Conservation (phyloP, 805 yeast species). For the Myxozyma mucilagina region DNA sequence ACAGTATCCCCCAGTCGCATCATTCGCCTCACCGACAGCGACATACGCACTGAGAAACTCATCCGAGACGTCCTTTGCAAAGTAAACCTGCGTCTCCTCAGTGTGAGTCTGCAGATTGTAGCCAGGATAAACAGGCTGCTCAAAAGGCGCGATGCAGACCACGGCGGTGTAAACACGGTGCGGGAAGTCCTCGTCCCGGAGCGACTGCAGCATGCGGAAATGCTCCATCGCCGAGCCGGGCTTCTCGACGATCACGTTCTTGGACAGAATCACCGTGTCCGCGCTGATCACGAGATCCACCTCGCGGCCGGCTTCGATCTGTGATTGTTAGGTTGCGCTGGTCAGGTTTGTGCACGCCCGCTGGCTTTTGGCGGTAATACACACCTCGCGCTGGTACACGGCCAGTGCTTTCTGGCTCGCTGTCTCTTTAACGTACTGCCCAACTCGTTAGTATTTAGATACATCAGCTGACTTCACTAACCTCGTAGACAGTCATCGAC, state of each 20-base stretch:
- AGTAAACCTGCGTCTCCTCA: slow-evolving; percentile 48
- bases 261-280: slow-evolving; percentile 71
- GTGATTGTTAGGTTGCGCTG: no score
- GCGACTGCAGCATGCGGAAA: slow-evolving; percentile 49
- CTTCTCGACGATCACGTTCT: slow-evolving; percentile 70
- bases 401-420: slow-evolving; percentile 65
- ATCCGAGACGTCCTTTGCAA: slow-evolving; percentile 48
- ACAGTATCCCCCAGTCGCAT: slow-evolving; percentile 91
- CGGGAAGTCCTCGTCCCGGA: slow-evolving; percentile 49
- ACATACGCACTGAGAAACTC: slow-evolving; percentile 64
- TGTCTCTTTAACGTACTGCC: slow-evolving; percentile 65
- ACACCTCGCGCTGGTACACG: slow-evolving; percentile 51
- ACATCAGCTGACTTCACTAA: slow-evolving; percentile 30
- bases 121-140: slow-evolving; percentile 46
- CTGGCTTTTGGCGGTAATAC: neutral
- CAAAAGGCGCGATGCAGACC: slow-evolving; percentile 47
- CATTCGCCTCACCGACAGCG: slow-evolving; percentile 66
- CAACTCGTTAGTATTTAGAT: slow-evolving; percentile 8
- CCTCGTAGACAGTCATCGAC: slow-evolving; percentile 48
- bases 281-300: slow-evolving; percentile 54
- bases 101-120: slow-evolving; percentile 43
- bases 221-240: slow-evolving; percentile 61
- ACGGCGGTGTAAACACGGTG: slow-evolving; percentile 59
- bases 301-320: slow-evolving; percentile 40
- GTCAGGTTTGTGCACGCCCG: neutral